A percentile compares a stretch with the other conserved stretches of the same genome.
These are phyloP conservation scores for Coniochaeta prunicola DNA, from an alignment of 2,329 filamentous ascomycete species.

Conservation along the genomic window DNA sequence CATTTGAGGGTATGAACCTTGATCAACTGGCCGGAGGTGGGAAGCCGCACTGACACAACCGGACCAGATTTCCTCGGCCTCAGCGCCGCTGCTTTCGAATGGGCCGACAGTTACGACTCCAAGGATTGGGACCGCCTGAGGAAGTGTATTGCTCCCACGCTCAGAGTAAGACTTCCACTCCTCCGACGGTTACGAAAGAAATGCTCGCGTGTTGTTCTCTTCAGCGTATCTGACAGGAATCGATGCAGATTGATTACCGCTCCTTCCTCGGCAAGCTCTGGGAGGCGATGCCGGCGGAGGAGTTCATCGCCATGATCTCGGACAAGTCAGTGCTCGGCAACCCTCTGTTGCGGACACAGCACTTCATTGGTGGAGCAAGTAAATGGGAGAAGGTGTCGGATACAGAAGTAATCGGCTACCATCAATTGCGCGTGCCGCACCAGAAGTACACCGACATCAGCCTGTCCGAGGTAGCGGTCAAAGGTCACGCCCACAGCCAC, in stretches of 20 bases:
- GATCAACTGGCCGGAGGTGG: background rate
- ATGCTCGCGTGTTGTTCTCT: background rate
- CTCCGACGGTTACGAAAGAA: background rate
- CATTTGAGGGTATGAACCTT: slow-evolving; percentile 16
- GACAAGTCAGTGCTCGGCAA: slow-evolving; percentile 51
- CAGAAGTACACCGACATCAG: slow-evolving; percentile 50
- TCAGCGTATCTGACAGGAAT: background rate
- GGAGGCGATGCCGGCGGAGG: slow-evolving; percentile 53
- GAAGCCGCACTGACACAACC: slow-evolving; percentile 39
- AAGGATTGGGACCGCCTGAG: slow-evolving; percentile 57
- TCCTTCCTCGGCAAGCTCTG: slow-evolving; percentile 53
- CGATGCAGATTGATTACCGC: slow-evolving; percentile 60
- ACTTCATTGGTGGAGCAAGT: slow-evolving; percentile 53
- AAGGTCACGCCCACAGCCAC: slow-evolving; percentile 53
- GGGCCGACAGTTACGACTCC: slow-evolving; percentile 59
- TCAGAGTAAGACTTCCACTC: slow-evolving; percentile 28
- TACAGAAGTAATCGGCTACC: slow-evolving; percentile 51
- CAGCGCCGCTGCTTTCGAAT: slow-evolving; percentile 46
- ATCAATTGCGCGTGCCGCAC: slow-evolving; percentile 56
- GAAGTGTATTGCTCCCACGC: slow-evolving; percentile 55
- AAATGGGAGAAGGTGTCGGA: slow-evolving; percentile 49
- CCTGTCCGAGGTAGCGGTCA: slow-evolving; percentile 40
- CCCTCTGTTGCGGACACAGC: slow-evolving; percentile 55
- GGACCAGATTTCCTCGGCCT: slow-evolving; percentile 40
- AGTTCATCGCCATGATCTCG: slow-evolving; percentile 56